These are phyloP conservation scores for Saccharomyces hybrid DNA, from an alignment of 1,139 yeast genomes.

Conservation along the genomic window DNA sequence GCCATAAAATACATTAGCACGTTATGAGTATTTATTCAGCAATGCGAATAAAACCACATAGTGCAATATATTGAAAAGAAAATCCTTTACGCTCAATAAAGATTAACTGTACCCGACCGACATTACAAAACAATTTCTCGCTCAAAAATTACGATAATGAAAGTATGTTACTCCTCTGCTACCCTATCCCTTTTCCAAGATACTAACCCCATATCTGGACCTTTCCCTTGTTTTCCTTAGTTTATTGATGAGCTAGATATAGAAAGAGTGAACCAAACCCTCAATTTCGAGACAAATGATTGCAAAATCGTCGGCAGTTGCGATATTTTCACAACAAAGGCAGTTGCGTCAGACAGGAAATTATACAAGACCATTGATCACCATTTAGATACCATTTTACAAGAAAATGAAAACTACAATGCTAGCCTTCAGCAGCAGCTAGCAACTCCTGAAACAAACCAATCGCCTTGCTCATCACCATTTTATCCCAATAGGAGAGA, in stretches of 20 bases:
- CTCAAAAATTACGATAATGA: not conserved
- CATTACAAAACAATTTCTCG: not conserved
- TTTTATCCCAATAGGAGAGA: slow-evolving; percentile 13
- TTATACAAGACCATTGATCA: slow-evolving; percentile 81
- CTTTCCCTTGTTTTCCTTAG: slow-evolving; percentile 33
- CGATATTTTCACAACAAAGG: slow-evolving; percentile 89
- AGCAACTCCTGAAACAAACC: not conserved
- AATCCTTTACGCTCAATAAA: not conserved
- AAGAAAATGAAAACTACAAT: slow-evolving; percentile 38
- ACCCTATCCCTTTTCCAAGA: not conserved
- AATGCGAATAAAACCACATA: not conserved
- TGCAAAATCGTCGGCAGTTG: slow-evolving; percentile 88
- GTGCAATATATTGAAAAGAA: not conserved
- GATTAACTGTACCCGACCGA: not conserved
- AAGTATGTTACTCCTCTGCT: not conserved
- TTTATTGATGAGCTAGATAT: slow-evolving; percentile 89
- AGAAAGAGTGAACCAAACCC: slow-evolving; percentile 78
- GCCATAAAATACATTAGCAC: not conserved
- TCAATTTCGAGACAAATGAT: slow-evolving; percentile 82
- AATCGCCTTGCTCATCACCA: slow-evolving; percentile 13
- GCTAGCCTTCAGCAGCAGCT: slow-evolving; percentile 25
- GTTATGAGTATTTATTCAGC: not conserved
- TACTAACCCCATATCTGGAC: slow-evolving; percentile 4
- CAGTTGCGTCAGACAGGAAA: slow-evolving; percentile 83
- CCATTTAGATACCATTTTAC: slow-evolving; percentile 60